Percentiles rank a stretch among this genome's conserved stretches.
Evolutionary conservation across 495 filamentous ascomycete species (phyloP).

Genomic region (Daldinia childiae): DNA sequence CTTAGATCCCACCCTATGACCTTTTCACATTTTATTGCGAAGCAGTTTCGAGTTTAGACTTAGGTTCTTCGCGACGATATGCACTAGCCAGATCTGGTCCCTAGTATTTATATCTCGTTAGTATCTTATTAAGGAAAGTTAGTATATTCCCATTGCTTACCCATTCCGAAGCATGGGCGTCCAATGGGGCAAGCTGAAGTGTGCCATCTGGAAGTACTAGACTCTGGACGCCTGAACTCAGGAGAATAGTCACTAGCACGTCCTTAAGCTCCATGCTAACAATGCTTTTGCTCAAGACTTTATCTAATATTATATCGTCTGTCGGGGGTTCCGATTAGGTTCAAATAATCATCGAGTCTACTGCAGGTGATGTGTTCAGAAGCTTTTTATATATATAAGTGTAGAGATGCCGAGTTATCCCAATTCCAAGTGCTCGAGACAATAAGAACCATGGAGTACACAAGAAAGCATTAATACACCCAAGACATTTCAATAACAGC

Average conservation of each 20-base stretch:
- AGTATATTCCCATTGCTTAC: neutral
- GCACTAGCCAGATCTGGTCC: constrained; percentile 29
- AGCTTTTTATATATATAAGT: no score
- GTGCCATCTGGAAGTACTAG: constrained; percentile 24
- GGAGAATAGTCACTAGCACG: constrained; percentile 22
- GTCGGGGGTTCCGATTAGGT: neutral
- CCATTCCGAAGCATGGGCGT: constrained; percentile 34
- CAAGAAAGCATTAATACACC: neutral
- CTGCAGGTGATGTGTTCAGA: no score
- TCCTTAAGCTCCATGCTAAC: constrained; percentile 26
- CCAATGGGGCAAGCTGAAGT: constrained; percentile 27
- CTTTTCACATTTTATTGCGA: neutral
- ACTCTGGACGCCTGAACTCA: constrained; percentile 14
- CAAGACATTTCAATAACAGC: neutral
- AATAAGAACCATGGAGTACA: neutral
- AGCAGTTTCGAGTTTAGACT: neutral
- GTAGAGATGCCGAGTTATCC: no score
- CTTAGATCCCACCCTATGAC: no score
- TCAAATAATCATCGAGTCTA: neutral
- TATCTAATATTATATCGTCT: no score
- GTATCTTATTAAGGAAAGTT: neutral
- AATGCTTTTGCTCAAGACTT: neutral
- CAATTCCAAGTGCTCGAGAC: neutral
- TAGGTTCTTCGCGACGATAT: constrained; percentile 25
- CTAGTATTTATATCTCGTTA: constrained; percentile 8